Evolutionary conservation across 306 rosid genomes (phyloP).

Genomic region (peach (Prunus persica)): DNA sequence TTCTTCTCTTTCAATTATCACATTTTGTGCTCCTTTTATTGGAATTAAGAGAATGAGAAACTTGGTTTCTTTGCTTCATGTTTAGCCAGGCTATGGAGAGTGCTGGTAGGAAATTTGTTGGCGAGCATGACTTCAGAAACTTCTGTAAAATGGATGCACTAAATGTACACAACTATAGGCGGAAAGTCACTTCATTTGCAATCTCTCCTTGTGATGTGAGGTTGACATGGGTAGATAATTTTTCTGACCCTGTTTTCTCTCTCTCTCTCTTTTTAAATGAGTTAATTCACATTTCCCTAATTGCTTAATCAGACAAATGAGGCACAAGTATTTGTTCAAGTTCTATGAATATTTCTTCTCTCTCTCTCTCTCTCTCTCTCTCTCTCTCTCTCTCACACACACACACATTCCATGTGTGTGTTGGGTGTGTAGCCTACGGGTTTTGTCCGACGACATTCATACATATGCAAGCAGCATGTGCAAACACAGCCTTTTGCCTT

Average conservation of each 20-base stretch:
- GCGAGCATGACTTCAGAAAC: slow-evolving; percentile 93
- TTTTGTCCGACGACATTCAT: not conserved
- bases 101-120: slow-evolving; percentile 66
- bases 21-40: slow-evolving; percentile 14
- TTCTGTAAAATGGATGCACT: slow-evolving; percentile 96
- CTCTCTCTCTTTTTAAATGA: not conserved
- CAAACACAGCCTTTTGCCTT: not conserved
- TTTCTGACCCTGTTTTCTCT: slow-evolving; percentile 25
- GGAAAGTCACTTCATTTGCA: slow-evolving; percentile 49
- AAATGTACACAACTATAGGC: slow-evolving; percentile 86
- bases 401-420: not conserved
- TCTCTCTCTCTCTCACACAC: no score
- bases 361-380: not conserved
- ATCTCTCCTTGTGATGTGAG: slow-evolving; percentile 76
- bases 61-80: slow-evolving; percentile 20
- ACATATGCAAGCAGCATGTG: not conserved
- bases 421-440: not conserved
- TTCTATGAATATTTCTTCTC: not conserved
- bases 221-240: slow-evolving; percentile 67
- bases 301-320: not conserved
- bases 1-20: slow-evolving; percentile 17
- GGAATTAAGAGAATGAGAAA: slow-evolving; percentile 13
- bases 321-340: not conserved
- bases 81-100: slow-evolving; percentile 74
- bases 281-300: not conserved